Base-by-base conservation (phyloP, 176 grass and related monocot genomes). In the Alopecurus myosuroides region DNA sequence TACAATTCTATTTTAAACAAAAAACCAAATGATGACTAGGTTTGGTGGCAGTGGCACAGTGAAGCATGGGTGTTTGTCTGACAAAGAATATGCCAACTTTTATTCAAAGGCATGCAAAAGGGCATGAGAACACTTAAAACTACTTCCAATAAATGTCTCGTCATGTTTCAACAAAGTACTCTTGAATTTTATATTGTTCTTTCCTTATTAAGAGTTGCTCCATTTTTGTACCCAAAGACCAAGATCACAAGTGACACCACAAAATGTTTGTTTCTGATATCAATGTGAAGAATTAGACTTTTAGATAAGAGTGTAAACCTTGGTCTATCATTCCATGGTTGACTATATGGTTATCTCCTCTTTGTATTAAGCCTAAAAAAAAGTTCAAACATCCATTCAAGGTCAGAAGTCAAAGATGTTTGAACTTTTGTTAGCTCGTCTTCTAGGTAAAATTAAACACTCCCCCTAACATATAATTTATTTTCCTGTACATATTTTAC, bases 1-100 rank as follows among this genome's bases (percentile, higher is more conserved):
- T 44, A 14, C 46, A 48, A 81, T 79, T 34, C 69, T 78, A 82
- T 35, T 66, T 79, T 65, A 74, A 48, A 86, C 71, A 37, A 79
- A 82, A 53, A 78, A n/a, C n/a, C n/a, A 44, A 52, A 36, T 44
- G 22, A 37, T 8, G 86, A 23, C 28, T 63, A 39, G 48, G 31
- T 9, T 41, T 45, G 40, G 39, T 72, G 40, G 12, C 34, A 53
- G 29, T 56, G 67, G 55, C 35, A 46, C 46, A 77, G 56, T 78
- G 55, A 66, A 82, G 88, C 64, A 77, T 52, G 34, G 31, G 10
- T 62, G 9, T 64, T 45, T 81, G 25, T 70, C 61, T 70, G 49
- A 41, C 4, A 26, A 82, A 34, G 34, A 82, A 46, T 67, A 74
- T 45, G 15, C 55, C 72, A 72, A 28, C 40, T 17, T 45, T 28